Evolutionary conservation across 2,329 filamentous ascomycete genomes (phyloP), one percentile per base, ranked within the genome.

Genomic region (Neofusicoccum sp.): DNA sequence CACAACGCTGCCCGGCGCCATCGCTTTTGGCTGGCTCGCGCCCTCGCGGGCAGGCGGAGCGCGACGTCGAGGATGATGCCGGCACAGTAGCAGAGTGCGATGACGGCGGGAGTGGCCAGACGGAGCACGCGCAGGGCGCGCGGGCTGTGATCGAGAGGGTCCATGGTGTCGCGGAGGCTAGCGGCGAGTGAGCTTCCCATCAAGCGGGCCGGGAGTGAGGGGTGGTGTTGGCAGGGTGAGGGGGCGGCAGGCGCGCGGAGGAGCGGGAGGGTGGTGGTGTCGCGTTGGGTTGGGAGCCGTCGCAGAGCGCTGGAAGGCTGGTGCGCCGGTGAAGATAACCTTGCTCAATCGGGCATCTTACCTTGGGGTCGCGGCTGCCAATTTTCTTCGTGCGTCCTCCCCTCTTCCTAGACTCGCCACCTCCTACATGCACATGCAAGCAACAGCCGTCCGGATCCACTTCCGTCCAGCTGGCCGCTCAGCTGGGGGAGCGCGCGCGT

Each of bases 311-410:
- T n/a, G n/a, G 33, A 51, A 33, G 34, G 33, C 47, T 20, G 48
- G 48, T 40, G 48, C 31, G 47, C 45, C 30, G 34, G 33, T 28
- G 48, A 53, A 53, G 48, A 53, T n/a, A 30, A 28, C 12, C 34
- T 33, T 43, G 51, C 51, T 43, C 28, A 56, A 43, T 56, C 38
- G 51, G 51, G 51, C 51, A 56, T 56, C 51, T 56, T 56, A 56
- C 51, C 48, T 53, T 14, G 24, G 20, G 34, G 34, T 53, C 34
- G 34, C 48, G 48, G 48, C 33, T 51, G 47, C 47, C 49, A 36
- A 38, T 43, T 43, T 43, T 43, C 36, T 54, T 43, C 26, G 51
- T 56, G 51, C 51, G 51, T 56, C 26, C 14, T 43, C 26, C 51
- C 51, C 38, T 43, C 51, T 30, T 56, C 36, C 36, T 43, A 33